Base-by-base conservation (phyloP, 805 yeast genomes). In the Saccharomycopsis vini region DNA sequence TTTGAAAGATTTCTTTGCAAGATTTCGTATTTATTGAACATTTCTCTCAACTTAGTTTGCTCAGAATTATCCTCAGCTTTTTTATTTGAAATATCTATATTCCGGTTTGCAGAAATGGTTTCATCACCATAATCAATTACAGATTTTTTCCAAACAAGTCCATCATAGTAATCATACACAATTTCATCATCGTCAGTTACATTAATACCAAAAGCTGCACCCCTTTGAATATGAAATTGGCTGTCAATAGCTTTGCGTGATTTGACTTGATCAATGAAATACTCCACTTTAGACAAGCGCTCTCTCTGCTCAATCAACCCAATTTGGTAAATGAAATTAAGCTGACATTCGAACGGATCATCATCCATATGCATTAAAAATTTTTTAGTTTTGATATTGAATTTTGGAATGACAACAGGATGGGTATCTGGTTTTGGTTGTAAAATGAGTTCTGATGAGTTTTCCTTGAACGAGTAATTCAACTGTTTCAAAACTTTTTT, bases 311-410 rank as follows among this genome's bases (percentile, higher is more conserved):
- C 90, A n/a, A 68, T 46, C 18, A 62, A 40, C 1, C 95, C 95
- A 9, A 81, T 67, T 52, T 80, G 79, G 54, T 72, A 78, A 22
- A 81, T 74, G 54, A 75, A 66, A 19, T 75, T 72, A 38, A 89
- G 62, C 53, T 85, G 79, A 5, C 78, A 67, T 60, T 90, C 97
- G 58, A 89, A 88, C 5, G 95, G 90, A 60, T 90, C 97, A 59
- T 85, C 95, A 44, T 85, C 95, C 50, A 88, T 68, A 20, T 81
- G 69, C 31, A 88, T 62, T 3, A 81, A 66, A 50, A 85, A 67
- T 33, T 73, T 65, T 4, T 66, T 66, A 0, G 94, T 67, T 34
- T 64, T 70, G 30, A 88, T 52, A 19, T 72, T 69, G 2, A 86
- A 62, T 18, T 62, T 64, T 12, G 89, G 89, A 5, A 90, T 64